Percentiles rank a stretch among this genome's conserved stretches.
Conservation (phyloP, 2,329 filamentous ascomycete genomes). For the Hymenoscyphus infarciens region DNA sequence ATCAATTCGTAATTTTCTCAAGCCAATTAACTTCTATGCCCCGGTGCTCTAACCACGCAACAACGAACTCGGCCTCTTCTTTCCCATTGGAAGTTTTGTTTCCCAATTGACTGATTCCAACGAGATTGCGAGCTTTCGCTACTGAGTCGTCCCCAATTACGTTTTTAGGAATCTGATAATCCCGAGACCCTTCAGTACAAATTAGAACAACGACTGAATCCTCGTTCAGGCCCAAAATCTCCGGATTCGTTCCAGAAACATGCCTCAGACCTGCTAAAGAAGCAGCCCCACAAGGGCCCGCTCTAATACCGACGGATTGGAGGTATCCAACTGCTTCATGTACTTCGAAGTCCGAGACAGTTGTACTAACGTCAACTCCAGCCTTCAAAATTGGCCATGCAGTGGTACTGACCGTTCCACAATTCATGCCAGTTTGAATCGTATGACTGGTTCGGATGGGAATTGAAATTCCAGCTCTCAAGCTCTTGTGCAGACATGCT, state of each 20-base stretch:
- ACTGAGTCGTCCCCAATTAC: neutral
- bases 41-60: neutral
- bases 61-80: neutral
- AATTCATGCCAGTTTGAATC: conserved; percentile 50
- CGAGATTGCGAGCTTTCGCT: neutral
- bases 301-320: conserved; percentile 36
- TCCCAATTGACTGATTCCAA: neutral
- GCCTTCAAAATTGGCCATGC: conserved; percentile 44
- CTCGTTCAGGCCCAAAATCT: neutral
- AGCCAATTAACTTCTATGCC: neutral
- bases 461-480: conserved; percentile 29
- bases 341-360: conserved; percentile 42
- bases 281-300: conserved; percentile 42
- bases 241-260: neutral
- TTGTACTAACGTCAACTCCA: conserved; percentile 42
- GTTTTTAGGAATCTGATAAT: conserved; percentile 6
- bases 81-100: neutral
- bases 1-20: neutral
- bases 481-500: conserved; percentile 52
- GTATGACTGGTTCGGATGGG: conserved; percentile 40
- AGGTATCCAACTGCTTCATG: conserved; percentile 42
- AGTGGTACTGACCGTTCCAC: conserved; percentile 45
- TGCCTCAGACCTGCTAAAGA: conserved; percentile 4
- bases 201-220: conserved; percentile 7
- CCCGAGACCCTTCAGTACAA: conserved; percentile 7